Percentiles rank a stretch among this genome's conserved stretches.
Conservation (phyloP, 139 green algal genomes). For the Chlorella sorokiniana region DNA sequence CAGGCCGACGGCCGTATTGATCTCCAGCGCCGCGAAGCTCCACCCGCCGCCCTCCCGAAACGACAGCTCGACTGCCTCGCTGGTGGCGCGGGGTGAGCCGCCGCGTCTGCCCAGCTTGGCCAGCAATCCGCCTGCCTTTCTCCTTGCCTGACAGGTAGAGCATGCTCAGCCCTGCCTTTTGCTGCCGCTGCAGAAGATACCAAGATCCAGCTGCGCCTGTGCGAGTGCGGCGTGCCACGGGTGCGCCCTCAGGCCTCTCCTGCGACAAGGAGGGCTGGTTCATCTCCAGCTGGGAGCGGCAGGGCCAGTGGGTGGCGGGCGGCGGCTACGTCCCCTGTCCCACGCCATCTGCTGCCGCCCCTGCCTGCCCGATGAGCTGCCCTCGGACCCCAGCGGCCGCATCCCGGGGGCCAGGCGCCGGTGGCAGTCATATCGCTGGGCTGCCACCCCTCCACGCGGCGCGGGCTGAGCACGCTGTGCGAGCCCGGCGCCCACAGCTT, state of each 20-base stretch:
- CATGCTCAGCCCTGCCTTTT: not conserved
- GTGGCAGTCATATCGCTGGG: conserved; percentile 69
- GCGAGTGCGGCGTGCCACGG: conserved; percentile 57
- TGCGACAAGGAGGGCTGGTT: conserved; percentile 70
- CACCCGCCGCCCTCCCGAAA: conserved; percentile 52
- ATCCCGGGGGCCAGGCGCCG: conserved; percentile 21
- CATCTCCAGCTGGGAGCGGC: conserved; percentile 56
- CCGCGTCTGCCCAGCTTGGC: not conserved
- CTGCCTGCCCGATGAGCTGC: conserved; percentile 65
- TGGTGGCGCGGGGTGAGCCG: conserved; percentile 14
- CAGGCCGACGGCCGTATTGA: conserved; percentile 67
- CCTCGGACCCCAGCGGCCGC: conserved; percentile 22
- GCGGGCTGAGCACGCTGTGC: conserved; percentile 47
- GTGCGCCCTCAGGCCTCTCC: conserved; percentile 51
- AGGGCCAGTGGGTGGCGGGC: conserved; percentile 61
- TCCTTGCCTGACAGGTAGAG: too few species aligned
- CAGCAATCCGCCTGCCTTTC: too few species aligned
- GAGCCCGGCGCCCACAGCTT: conserved; percentile 56
- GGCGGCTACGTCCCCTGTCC: conserved; percentile 76
- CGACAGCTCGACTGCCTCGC: conserved; percentile 12
- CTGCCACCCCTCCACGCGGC: conserved; percentile 63
- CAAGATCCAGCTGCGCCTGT: conserved; percentile 44
- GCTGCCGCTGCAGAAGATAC: not conserved
- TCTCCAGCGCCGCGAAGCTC: conserved; percentile 60
- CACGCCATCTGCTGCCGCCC: conserved; percentile 76